phyloP scores from a whole-genome alignment of 2,329 filamentous ascomycete genomes.

The Epichloe amarillans region DNA sequence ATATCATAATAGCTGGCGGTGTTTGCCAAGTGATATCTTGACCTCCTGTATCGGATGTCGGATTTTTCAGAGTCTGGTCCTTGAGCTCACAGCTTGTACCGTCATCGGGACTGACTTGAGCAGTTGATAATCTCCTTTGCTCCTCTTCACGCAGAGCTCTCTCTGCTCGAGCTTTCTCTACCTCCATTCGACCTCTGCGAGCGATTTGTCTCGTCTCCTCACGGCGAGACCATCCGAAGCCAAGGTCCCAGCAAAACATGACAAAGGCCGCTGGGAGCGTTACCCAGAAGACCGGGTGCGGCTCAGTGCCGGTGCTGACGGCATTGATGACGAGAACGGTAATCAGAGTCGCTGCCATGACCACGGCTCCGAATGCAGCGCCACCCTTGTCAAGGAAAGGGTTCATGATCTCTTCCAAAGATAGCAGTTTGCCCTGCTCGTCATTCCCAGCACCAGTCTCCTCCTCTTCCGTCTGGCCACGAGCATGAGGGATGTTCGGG shows the following conservation, averaged over 20 bases:
- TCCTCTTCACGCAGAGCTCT: constrained; percentile 6
- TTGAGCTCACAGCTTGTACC: constrained; percentile 1
- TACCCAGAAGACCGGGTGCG: constrained; percentile 52
- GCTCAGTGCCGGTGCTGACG: constrained; percentile 31
- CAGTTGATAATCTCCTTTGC: constrained; percentile 1
- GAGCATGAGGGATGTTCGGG: constrained; percentile 55
- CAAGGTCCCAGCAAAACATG: constrained; percentile 56
- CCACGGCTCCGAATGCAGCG: constrained; percentile 47
- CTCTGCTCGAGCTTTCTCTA: constrained; percentile 9
- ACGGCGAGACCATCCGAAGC: constrained; percentile 48
- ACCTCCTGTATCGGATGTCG: background rate
- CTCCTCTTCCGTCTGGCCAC: constrained; percentile 39
- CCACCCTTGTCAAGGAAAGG: constrained; percentile 57
- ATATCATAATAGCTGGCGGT: constrained; percentile 9
- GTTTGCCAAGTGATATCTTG: background rate
- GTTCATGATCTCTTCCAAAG: constrained; percentile 62
- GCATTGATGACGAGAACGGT: constrained; percentile 55
- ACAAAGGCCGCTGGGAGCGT: constrained; percentile 55
- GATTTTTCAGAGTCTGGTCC: background rate
- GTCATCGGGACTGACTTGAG: background rate
- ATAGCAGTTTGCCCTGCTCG: constrained; percentile 40
- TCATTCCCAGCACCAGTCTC: constrained; percentile 30
- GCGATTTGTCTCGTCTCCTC: constrained; percentile 51
- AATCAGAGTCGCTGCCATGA: constrained; percentile 56
- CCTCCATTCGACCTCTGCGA: constrained; percentile 31